A percentile compares a stretch with the other conserved stretches of the same genome.
These are phyloP conservation scores for Gymnopilus dilepis DNA, from an alignment of 768 basidiomycete species.

Conservation along the genomic window DNA sequence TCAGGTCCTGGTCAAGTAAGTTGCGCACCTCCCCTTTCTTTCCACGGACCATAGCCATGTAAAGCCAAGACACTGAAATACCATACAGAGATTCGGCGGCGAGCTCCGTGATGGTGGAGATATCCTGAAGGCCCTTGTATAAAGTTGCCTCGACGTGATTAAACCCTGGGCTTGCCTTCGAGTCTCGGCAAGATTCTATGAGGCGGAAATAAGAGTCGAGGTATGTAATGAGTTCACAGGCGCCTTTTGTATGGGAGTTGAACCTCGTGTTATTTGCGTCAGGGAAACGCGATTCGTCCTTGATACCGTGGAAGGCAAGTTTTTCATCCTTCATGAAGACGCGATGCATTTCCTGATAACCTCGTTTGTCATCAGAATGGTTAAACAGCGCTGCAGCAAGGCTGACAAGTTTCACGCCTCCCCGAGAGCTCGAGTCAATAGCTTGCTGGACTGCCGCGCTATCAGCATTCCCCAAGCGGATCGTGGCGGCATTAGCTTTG, in stretches of 20 bases:
- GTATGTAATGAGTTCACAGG: no score
- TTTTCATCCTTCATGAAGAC: neutral
- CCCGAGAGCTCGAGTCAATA: slow-evolving; percentile 24
- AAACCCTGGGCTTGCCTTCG: neutral
- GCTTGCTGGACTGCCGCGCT: slow-evolving; percentile 20
- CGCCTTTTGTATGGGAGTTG: neutral
- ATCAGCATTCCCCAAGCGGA: slow-evolving; percentile 15
- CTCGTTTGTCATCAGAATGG: slow-evolving; percentile 13
- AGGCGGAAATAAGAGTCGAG: neutral
- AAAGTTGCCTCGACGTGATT: neutral
- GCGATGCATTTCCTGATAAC: neutral
- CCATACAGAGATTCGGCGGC: slow-evolving; percentile 27
- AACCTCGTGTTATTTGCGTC: neutral
- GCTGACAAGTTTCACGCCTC: slow-evolving; percentile 27
- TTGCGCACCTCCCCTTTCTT: neutral
- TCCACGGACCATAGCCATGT: slow-evolving; percentile 26
- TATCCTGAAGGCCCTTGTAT: slow-evolving; percentile 9
- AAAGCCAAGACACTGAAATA: slow-evolving; percentile 28
- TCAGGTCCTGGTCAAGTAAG: slow-evolving; percentile 16
- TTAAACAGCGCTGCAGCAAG: slow-evolving; percentile 32
- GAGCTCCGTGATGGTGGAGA: slow-evolving; percentile 26
- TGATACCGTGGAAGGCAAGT: neutral
- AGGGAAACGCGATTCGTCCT: neutral
- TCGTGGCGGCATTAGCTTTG: slow-evolving; percentile 30
- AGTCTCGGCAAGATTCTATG: no score